Base-by-base conservation (phyloP, 1,139 yeast genomes). In the Candida tetrigidarum region DNA sequence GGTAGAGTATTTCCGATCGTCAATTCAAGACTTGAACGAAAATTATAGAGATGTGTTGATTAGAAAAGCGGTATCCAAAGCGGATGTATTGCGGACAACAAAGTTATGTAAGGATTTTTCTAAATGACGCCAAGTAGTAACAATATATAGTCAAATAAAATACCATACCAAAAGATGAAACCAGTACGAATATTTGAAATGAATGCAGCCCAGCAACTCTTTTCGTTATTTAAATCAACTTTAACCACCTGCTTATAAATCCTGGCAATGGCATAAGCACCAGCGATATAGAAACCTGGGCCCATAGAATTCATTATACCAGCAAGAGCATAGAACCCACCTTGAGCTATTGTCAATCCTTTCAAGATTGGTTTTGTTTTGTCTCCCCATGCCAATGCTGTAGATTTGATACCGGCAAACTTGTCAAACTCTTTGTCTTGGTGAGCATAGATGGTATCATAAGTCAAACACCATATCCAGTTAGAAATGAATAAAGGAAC, bases 391-490 rank as follows among this genome's bases (percentile, higher is more conserved):
- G 86, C 90, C 56, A 93, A 76, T 4, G 99, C 99, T 0, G 98
- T 90, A 2, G 97, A 89, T 64, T 92, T 91, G 54, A 95, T 86
- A 6, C 98, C 98, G 0, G 96, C 98, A 45, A 78, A 71, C 43
- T 86, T 69, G 64, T 95, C 99, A 58, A 86, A 95, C 48, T 66
- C 69, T 68, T 95, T 95, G 65, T 95, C 99, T 69, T 95, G 99
- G 63, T 95, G 99, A 1, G 99, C 99, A 63, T 95, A 95, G 35
- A 95, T 83, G 2, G 98, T 89, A 64, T 95, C 99, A 64, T 95
- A 95, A 42, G 86, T 84, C 89, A 95, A 86, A 54, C 96, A 86
- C 99, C 99, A 95, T 46, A 86, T 74, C 61, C 85, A 87, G 39
- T 91, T 84, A 14, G 96, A 82, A 2, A 83, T 64, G 55, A 86